A percentile compares a stretch with the other conserved stretches of the same genome.
These are phyloP conservation scores for Fraxinus albicans DNA, from an alignment of 305 asterid species.

Conservation along the genomic window DNA sequence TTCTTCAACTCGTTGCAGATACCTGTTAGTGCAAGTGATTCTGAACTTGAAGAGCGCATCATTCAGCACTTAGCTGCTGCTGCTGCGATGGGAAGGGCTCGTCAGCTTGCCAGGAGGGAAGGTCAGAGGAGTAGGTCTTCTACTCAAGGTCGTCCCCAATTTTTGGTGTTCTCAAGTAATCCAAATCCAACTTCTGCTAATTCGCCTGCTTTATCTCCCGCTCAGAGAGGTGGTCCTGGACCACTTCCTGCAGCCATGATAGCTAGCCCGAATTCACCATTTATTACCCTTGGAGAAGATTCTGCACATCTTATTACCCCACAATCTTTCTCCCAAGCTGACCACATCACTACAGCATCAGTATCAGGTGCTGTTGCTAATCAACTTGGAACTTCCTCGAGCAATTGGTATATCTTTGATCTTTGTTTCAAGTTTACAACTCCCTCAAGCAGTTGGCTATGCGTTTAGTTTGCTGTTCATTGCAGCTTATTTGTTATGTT, in stretches of 20 bases:
- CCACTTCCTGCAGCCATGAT: conserved; percentile 41
- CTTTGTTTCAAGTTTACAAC: background rate
- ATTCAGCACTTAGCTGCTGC: conserved; percentile 98
- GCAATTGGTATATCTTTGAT: conserved; percentile 44
- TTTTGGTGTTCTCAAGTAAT: conserved; percentile 72
- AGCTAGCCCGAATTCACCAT: conserved; percentile 49
- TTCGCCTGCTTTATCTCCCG: conserved; percentile 36
- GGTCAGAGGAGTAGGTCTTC: conserved; percentile 73
- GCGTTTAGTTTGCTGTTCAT: conserved; percentile 15
- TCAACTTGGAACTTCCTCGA: conserved; percentile 45
- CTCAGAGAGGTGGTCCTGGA: conserved; percentile 40
- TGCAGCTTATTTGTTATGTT: conserved; percentile 14
- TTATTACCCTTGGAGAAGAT: conserved; percentile 56
- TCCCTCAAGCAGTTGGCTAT: background rate
- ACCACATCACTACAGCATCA: conserved; percentile 44
- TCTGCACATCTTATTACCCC: conserved; percentile 44
- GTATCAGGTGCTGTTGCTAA: conserved; percentile 49
- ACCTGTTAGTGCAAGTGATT: conserved; percentile 80
- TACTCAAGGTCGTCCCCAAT: conserved; percentile 75
- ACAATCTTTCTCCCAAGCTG: conserved; percentile 47
- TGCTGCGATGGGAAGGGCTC: conserved; percentile 96
- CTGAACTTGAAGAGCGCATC: conserved; percentile 88
- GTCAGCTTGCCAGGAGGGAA: conserved; percentile 81
- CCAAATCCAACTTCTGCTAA: conserved; percentile 52
- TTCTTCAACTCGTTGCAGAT: conserved; percentile 43